Conservation (phyloP, 2,329 filamentous ascomycete genomes). For the Mycocentrospora acerina region DNA sequence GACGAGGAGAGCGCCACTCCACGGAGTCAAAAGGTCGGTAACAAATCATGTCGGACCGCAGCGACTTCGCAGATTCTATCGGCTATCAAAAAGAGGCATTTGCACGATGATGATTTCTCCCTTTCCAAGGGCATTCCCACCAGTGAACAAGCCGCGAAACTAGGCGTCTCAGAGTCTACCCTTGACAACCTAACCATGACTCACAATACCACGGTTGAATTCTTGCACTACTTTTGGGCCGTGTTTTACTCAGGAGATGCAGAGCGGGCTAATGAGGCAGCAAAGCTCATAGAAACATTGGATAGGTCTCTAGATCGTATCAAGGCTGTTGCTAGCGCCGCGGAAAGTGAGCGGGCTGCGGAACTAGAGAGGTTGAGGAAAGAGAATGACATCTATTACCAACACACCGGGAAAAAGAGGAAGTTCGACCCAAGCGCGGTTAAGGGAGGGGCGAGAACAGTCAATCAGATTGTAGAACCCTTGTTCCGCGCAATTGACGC, state of each 20-base stretch:
- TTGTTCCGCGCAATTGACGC: conserved; percentile 69
- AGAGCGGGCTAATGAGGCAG: conserved; percentile 76
- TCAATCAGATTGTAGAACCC: conserved; percentile 74
- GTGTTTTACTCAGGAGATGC: conserved; percentile 87
- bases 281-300: conserved; percentile 79
- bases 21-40: conserved; percentile 64
- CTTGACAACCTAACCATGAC: conserved; percentile 70
- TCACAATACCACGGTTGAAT: conserved; percentile 91
- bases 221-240: conserved; percentile 96
- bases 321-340: conserved; percentile 74
- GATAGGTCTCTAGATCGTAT: conserved; percentile 76
- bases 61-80: conserved; percentile 68
- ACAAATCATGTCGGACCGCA: conserved; percentile 63
- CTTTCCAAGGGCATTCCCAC: conserved; percentile 25
- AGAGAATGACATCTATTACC: conserved; percentile 69
- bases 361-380: conserved; percentile 67
- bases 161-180: conserved; percentile 45
- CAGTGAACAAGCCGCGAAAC: conserved; percentile 31
- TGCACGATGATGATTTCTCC: conserved; percentile 52
- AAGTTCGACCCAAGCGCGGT: conserved; percentile 68
- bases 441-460: conserved; percentile 73
- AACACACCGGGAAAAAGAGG: conserved; percentile 72
- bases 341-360: conserved; percentile 71
- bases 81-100: conserved; percentile 63
- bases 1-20: conserved; percentile 61